Conservation (phyloP, 1,284 basidiomycete genomes). For the Boletellus deceptivus region DNA sequence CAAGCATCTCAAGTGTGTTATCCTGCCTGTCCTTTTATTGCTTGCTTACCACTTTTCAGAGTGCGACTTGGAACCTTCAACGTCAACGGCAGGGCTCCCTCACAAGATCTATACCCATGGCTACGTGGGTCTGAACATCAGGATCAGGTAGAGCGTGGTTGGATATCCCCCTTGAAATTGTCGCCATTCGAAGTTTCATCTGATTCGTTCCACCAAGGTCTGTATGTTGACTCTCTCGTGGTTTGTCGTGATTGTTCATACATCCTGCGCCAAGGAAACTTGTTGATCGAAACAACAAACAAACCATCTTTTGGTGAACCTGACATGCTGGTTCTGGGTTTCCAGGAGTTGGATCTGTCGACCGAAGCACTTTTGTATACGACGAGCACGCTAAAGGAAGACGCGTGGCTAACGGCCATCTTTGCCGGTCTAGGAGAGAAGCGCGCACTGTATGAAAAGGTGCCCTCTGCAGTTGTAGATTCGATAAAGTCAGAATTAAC, state of each 20-base stretch:
- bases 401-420: constrained; percentile 63
- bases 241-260: constrained; percentile 1
- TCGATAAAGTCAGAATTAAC: not conserved
- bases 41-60: constrained; percentile 31
- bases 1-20: constrained; percentile 26
- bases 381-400: constrained; percentile 58
- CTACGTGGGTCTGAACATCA: constrained; percentile 29
- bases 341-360: constrained; percentile 76
- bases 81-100: constrained; percentile 70
- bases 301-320: constrained; percentile 40
- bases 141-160: constrained; percentile 4
- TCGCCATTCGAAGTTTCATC: constrained; percentile 34
- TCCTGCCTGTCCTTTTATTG: not conserved
- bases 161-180: constrained; percentile 39
- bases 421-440: constrained; percentile 71
- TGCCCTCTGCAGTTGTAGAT: constrained; percentile 20
- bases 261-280: constrained; percentile 12
- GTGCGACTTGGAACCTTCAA: constrained; percentile 76
- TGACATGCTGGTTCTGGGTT: constrained; percentile 67
- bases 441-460: constrained; percentile 62
- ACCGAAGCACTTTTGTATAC: constrained; percentile 71
- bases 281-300: constrained; percentile 19
- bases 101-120: constrained; percentile 62
- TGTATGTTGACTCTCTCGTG: not conserved
- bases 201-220: constrained; percentile 16